Evolutionary conservation across 768 basidiomycete species (phyloP), one percentile per base, ranked within the genome.

Genomic region (Boletus barrowsii): DNA sequence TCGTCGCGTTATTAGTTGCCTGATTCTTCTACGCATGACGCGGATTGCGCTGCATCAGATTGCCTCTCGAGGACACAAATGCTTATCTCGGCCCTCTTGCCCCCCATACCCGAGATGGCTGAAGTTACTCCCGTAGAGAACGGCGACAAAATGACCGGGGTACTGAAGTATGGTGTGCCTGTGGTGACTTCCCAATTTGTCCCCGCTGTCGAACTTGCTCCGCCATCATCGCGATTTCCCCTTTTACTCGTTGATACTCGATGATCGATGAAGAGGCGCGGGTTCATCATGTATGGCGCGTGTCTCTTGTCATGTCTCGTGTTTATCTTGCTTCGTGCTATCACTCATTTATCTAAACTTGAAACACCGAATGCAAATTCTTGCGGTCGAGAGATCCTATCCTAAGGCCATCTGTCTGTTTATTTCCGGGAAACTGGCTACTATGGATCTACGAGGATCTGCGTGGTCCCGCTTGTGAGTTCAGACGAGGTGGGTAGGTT

Each of bases 141-240:
- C 26, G 62, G 59, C 15, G 76, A 78, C 51, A 78, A 75, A 56
- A 69, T 71, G 51, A 61, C 63, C n/a, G 62, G 68, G n/a, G 71
- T 87, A 30, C 70, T 86, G 54, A 75, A 74, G 30, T 76, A 78
- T 54, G 86, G 85, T 6, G 66, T 74, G 26, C 83, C 87, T 53
- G 61, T 69, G 15, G 60, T 73, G 37, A 83, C 85, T 46, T 75
- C 81, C 55, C 75, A 79, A 24, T 82, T 83, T 62, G 78, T 83
- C 47, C 71, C 83, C 36, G 80, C 83, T 29, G 64, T 90, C 41
- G 81, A 86, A 37, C 68, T 88, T 32, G 86, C 83, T 20, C 88
- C 87, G 59, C 82, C 88, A 17, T 83, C 84, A 39, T 77, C 87
- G 41, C 78, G 90, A 53, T 90, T 93, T 70, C 88, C 88, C 15